Evolutionary conservation across 495 filamentous ascomycete genomes (phyloP).

Genomic region (Aspergillus homomorphus): DNA sequence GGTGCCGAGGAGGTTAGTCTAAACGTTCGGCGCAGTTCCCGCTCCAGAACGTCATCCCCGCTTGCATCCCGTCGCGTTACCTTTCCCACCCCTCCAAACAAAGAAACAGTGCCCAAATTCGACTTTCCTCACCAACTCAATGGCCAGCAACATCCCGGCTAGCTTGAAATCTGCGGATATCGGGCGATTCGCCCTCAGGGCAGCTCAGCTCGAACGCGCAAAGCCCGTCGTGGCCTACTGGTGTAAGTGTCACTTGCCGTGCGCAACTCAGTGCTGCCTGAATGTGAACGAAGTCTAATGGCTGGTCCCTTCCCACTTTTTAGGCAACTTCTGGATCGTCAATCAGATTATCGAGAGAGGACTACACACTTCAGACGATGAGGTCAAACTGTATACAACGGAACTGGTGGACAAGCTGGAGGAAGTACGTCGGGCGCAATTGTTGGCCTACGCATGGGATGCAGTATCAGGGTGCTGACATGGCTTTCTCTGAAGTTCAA

Average conservation of each 20-base stretch:
- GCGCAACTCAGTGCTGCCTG: slow-evolving; percentile 8
- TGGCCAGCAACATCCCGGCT: slow-evolving; percentile 72
- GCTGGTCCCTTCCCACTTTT: neutral
- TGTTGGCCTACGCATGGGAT: neutral
- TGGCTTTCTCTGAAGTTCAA: slow-evolving; percentile 56
- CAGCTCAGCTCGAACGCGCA: slow-evolving; percentile 75
- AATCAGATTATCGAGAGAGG: slow-evolving; percentile 81
- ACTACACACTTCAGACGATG: slow-evolving; percentile 72
- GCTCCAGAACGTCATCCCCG: slow-evolving; percentile 24
- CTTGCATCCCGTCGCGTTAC: slow-evolving; percentile 3
- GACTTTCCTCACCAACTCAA: slow-evolving; percentile 27
- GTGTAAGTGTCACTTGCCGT: slow-evolving; percentile 63
- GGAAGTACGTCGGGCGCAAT: slow-evolving; percentile 49
- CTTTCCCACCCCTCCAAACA: slow-evolving; percentile 5
- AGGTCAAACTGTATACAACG: slow-evolving; percentile 73
- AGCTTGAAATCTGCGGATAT: slow-evolving; percentile 75
- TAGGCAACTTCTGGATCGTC: slow-evolving; percentile 90
- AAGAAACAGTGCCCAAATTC: neutral
- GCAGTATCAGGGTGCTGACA: slow-evolving; percentile 12
- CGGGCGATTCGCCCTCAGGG: slow-evolving; percentile 73
- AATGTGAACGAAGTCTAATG: slow-evolving; percentile 11
- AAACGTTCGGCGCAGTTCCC: slow-evolving; percentile 6
- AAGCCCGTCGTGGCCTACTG: slow-evolving; percentile 91
- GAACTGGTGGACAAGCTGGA: slow-evolving; percentile 90
- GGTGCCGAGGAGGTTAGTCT: neutral